Percentiles rank a stretch among this genome's conserved stretches.
phyloP scores from a whole-genome alignment of 2,329 filamentous ascomycete genomes.

The Penicillium nordicum region DNA sequence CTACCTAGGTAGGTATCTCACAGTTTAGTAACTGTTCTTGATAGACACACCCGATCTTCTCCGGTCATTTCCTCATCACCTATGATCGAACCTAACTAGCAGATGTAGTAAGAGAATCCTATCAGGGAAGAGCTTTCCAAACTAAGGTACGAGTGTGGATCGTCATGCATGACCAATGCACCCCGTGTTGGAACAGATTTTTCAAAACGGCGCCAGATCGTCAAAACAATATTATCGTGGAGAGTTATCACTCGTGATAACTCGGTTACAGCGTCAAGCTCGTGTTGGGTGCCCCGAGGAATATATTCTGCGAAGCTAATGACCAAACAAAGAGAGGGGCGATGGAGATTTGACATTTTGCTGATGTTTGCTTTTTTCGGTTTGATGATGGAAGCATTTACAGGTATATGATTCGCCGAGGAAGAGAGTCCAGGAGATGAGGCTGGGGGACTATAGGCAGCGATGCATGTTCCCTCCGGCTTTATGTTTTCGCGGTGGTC shows the following conservation, averaged over 20 bases:
- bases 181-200: neutral
- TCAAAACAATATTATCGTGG: neutral
- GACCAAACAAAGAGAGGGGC: neutral
- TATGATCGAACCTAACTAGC: slow-evolving; percentile 1
- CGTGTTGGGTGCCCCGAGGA: neutral
- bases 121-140: neutral
- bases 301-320: neutral
- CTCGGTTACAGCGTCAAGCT: slow-evolving; percentile 10
- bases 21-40: neutral
- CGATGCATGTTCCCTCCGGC: neutral
- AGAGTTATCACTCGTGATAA: neutral
- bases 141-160: slow-evolving; percentile 3
- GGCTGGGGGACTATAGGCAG: slow-evolving; percentile 8
- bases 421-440: slow-evolving; percentile 3
- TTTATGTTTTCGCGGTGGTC: neutral
- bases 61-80: neutral
- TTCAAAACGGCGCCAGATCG: neutral
- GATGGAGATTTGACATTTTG: neutral
- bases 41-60: neutral
- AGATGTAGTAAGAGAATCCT: neutral
- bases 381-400: slow-evolving; percentile 6
- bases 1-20: neutral
- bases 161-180: slow-evolving; percentile 3
- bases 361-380: slow-evolving; percentile 15
- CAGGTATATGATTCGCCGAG: slow-evolving; percentile 10